Evolutionary conservation across 306 rosid genomes (phyloP), one percentile per base, ranked within the genome.

Genomic region (Pueraria montana): DNA sequence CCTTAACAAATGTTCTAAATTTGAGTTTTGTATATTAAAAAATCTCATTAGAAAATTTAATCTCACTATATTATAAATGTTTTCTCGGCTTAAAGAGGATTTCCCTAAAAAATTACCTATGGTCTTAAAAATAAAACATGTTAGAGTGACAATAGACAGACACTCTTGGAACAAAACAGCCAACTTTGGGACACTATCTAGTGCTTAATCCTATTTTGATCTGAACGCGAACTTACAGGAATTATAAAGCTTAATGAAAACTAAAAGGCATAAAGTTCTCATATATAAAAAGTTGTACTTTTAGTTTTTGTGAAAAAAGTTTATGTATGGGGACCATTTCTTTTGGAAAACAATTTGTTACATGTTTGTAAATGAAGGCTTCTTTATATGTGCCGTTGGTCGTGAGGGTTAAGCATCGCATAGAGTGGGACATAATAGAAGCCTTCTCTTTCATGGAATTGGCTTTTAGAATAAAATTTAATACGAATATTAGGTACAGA

Each of bases 401-500:
- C 42, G 10, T 14, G 32, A 65, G 65, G 36, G 10, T 55, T 17
- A 55, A 66, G n/a, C 61, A 56, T 65, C 20, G 49, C 30, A 42
- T 24, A 49, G 11, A 62, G 78, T 63, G 77, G 72, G 81, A 48
- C 30, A 63, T 67, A 64, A 40, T 56, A 67, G 53, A 82, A 82
- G 40, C 49, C 62, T 72, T 23, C n/a, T 17, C 16, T 30, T 77
- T 36, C 2, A 71, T 71, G 52, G 11, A 76, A 65, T 36, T 70
- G 9, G 55, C 71, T 48, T n/a, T n/a, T n/a, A n/a, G n/a, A n/a
- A n/a, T n/a, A n/a, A n/a, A n/a, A n/a, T n/a, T n/a, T n/a, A n/a
- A n/a, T 85, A 69, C 12, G 34, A 63, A 85, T 48, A 63, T 85
- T 77, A 63, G 80, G 83, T 55, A 34, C 9, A 72, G 73, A 85